Base-by-base conservation (phyloP, 2,329 filamentous ascomycete genomes). In the Zymoseptoria brevis region DNA sequence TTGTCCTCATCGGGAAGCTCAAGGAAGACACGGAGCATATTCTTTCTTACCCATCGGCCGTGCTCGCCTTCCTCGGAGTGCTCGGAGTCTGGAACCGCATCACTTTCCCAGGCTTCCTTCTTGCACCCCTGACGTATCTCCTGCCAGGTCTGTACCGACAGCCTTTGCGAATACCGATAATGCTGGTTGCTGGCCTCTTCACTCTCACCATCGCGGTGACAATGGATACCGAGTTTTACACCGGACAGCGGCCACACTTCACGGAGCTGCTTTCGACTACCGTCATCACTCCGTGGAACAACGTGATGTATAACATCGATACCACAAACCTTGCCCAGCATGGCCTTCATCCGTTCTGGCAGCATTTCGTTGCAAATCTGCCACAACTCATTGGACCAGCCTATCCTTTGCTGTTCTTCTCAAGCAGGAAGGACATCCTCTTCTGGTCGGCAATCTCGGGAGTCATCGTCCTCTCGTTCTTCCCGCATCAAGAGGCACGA, bases 51-150 rank as follows among this genome's bases (percentile, higher is more conserved):
- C 86, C 91, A 19, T 91, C 88, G 59, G 82, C 84, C 49, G 80
- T 94, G 50, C 83, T 99, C 49, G 90, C 90, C 29, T 85, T 92
- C 62, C 84, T 96, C 57, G 81, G 84, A 56, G 87, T 96, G 13
- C 88, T 94, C 69, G 94, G 94, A 54, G 78, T 93, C 60, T 99
- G 99, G 76, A 99, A 97, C 75, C 86, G 94, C 65, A 96, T 97
- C 69, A 99, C 94, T 8, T 97, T 97, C 74, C 93, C 93, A 52
- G 93, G 92, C 13, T 99, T 96, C 73, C 76, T 99, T 62, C 74
- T 96, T 60, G 84, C 96, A 71, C 93, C 94, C 56, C 87, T 87
- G 41, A 77, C 96, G 71, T 87, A 86, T 71, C 80, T 99, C 70
- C 79, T 97, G 73, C 90, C 90, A 65, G 88, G 96, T 77, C 94